Evolutionary conservation across 2,329 filamentous ascomycete species (phyloP).

Genomic region (Epichloe scottii): DNA sequence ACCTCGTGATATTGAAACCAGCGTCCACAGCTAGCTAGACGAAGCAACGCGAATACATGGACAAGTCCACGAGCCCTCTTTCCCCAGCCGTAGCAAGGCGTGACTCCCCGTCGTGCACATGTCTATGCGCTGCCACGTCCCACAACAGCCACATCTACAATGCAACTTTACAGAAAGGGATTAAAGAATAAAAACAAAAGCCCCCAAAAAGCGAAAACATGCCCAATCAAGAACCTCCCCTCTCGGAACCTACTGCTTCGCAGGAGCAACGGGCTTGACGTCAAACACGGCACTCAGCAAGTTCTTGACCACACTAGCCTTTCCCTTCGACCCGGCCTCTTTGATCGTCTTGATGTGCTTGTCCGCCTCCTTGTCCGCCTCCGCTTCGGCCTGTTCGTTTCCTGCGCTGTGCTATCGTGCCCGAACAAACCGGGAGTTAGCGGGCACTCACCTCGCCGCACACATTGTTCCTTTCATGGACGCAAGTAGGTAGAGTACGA

Average conservation of each 20-base stretch:
- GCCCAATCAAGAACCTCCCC: background rate
- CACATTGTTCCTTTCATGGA: background rate
- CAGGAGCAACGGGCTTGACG: constrained; percentile 54
- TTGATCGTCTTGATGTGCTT: constrained; percentile 72
- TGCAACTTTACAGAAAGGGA: background rate
- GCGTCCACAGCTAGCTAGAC: background rate
- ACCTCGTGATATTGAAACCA: no score
- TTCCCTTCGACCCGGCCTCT: constrained; percentile 64
- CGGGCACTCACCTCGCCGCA: background rate
- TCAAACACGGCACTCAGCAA: constrained; percentile 76
- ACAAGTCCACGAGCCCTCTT: no score
- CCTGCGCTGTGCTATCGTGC: constrained; percentile 68
- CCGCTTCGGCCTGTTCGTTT: constrained; percentile 64
- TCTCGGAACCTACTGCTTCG: constrained; percentile 13
- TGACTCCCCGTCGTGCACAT: background rate
- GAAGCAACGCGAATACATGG: no score
- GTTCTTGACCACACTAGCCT: constrained; percentile 68
- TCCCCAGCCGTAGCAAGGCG: no score
- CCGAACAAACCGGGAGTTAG: background rate
- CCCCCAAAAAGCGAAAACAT: background rate
- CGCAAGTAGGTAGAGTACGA: constrained; percentile 7
- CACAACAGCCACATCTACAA: background rate
- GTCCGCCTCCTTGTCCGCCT: constrained; percentile 72
- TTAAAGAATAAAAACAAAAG: background rate
- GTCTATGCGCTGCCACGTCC: background rate